Base-by-base conservation (phyloP, 805 yeast genomes). In the Saccharomycopsis sp. region DNA sequence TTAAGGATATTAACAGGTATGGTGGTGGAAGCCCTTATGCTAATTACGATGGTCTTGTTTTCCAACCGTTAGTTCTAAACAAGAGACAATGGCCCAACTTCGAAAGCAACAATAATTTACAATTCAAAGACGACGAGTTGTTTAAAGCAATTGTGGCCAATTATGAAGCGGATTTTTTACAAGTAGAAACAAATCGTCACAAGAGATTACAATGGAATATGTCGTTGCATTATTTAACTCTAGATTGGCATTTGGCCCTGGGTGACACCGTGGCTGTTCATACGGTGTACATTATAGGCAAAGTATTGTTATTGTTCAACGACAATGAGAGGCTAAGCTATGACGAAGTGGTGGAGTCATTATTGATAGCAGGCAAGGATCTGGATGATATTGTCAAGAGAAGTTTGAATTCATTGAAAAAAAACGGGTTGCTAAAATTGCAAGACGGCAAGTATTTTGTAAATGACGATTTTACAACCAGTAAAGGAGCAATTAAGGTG, bases 281-380 rank as follows among this genome's bases (percentile, higher is more conserved):
- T 9, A 48, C 52, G 4, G 44, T 41, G 20, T 43, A 37, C 16
- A 39, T 48, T 19, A 33, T 48, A 2, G 52, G 49, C 22, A 36
- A 37, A 13, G 27, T 45, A 2, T 38, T 48, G 20, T 22, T 48
- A 7, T 14, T 41, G 14, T 48, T 48, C 44, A 48, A 48, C 21
- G 50, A 48, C 3, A 3, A 2, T 22, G 50, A 45, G 6, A 33
- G 16, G 7, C 22, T 38, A 11, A 35, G 28, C 13, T 48, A 41
- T 24, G 22, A 32, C 6, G 24, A 26, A 4, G 26, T 48, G 6
- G 8, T 45, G 2, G 13, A 14, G 9, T 7, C 14, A 17, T 20
- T 43, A 14, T 26, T 35, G 37, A 33, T 8, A 3, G n/a, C 7
- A 3, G 14, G 5, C 21, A 8, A 21, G 19, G 51, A 47, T 38